These are phyloP conservation scores for Globisporangium nunn DNA, from an alignment of 352 stramenopile species.

Conservation along the genomic window DNA sequence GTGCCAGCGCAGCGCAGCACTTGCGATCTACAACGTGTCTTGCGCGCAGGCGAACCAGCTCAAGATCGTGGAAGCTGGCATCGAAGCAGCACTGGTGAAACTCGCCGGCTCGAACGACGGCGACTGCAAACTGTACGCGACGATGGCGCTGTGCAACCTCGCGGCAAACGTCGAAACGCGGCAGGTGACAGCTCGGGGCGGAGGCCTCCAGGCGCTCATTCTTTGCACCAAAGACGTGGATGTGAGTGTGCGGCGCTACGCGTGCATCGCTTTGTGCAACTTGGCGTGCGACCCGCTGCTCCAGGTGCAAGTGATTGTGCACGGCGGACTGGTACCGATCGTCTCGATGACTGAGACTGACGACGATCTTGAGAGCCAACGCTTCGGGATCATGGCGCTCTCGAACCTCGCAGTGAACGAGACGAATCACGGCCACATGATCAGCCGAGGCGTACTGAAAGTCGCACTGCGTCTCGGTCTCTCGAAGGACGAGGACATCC, in stretches of 20 bases:
- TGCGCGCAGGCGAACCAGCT: conserved; percentile 89
- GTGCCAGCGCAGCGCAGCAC: conserved; percentile 84
- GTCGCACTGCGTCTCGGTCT: conserved; percentile 75
- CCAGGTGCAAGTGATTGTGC: conserved; percentile 91
- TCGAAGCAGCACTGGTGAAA: conserved; percentile 84
- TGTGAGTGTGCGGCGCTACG: conserved; percentile 79
- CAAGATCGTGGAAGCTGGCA: conserved; percentile 82
- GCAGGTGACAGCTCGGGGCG: conserved; percentile 73
- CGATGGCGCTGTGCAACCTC: conserved; percentile 95
- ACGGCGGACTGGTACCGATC: conserved; percentile 88
- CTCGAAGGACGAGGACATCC: conserved; percentile 69
- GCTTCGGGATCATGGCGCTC: conserved; percentile 92
- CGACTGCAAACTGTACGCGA: conserved; percentile 91
- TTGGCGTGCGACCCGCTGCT: conserved; percentile 86
- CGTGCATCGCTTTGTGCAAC: conserved; percentile 94
- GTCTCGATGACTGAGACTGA: conserved; percentile 63
- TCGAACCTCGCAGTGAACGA: conserved; percentile 93
- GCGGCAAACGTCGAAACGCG: conserved; percentile 92
- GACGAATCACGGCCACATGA: conserved; percentile 89
- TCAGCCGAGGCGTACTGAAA: conserved; percentile 81
- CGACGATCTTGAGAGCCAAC: conserved; percentile 75
- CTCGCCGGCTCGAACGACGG: conserved; percentile 82
- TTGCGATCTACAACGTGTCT: conserved; percentile 95
- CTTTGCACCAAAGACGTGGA: conserved; percentile 87
- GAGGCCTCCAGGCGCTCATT: conserved; percentile 90